Evolutionary conservation across 2,329 filamentous ascomycete genomes (phyloP).

Genomic region (Colletotrichum theobromicola): DNA sequence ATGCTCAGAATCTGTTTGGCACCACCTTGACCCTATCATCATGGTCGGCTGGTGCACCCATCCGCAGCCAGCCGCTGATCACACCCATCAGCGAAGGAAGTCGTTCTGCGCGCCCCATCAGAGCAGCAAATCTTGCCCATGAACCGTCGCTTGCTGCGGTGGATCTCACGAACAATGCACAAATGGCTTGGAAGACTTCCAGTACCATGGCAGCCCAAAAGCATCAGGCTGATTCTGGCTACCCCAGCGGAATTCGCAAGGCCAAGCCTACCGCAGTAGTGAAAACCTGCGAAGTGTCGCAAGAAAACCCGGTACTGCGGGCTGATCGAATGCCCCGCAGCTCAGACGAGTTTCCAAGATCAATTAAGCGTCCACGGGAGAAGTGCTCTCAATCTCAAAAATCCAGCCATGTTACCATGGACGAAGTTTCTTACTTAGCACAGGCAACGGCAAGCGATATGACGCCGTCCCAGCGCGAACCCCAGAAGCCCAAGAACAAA

Average conservation of each 20-base stretch:
- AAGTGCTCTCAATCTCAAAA: background rate
- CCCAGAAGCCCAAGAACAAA: background rate
- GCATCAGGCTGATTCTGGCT: background rate
- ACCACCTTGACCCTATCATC: constrained; percentile 44
- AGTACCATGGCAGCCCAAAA: background rate
- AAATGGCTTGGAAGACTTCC: background rate
- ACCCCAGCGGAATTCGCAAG: background rate
- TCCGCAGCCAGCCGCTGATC: background rate
- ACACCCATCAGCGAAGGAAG: background rate
- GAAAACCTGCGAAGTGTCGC: background rate
- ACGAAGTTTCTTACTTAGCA: background rate
- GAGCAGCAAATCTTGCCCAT: background rate
- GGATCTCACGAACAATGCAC: background rate
- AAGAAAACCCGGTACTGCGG: background rate
- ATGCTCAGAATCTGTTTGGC: constrained; percentile 57
- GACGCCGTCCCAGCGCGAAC: background rate
- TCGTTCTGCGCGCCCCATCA: background rate
- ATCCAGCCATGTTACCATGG: background rate
- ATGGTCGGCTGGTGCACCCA: constrained; percentile 8
- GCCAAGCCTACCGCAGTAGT: background rate
- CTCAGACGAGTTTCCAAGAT: background rate
- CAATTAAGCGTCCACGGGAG: background rate
- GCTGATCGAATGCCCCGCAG: background rate
- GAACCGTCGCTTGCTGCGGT: background rate
- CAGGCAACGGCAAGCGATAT: background rate